Percentiles rank a stretch among this genome's conserved stretches.
Conservation (phyloP, 2,329 filamentous ascomycete genomes). For the Huntiella savannae region DNA sequence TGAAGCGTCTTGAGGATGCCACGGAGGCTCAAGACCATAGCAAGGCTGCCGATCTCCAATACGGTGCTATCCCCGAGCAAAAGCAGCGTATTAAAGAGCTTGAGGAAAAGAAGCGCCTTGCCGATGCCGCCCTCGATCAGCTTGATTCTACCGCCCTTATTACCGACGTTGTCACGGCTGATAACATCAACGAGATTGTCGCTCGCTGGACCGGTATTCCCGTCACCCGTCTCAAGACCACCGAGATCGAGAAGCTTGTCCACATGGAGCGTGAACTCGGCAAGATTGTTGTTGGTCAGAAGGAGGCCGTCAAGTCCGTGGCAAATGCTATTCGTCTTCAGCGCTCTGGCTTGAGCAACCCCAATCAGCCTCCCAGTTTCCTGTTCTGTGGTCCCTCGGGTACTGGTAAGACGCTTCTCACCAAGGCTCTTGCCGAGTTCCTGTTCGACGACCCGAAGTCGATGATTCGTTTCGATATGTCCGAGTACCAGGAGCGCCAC, state of each 20-base stretch:
- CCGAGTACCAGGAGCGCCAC: slow-evolving; percentile 95
- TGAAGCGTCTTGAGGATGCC: slow-evolving; percentile 86
- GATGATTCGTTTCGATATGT: slow-evolving; percentile 99
- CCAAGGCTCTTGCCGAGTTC: slow-evolving; percentile 93
- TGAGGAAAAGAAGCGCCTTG: slow-evolving; percentile 60
- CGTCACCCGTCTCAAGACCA: slow-evolving; percentile 79
- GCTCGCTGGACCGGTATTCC: slow-evolving; percentile 96
- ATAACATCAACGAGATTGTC: slow-evolving; percentile 98
- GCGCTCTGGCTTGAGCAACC: slow-evolving; percentile 82
- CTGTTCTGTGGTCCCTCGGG: slow-evolving; percentile 96
- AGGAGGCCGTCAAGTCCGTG: slow-evolving; percentile 71
- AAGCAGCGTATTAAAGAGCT: slow-evolving; percentile 61
- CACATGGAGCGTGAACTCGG: slow-evolving; percentile 81
- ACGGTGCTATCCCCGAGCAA: slow-evolving; percentile 92
- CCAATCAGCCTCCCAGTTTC: slow-evolving; percentile 94
- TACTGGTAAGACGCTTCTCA: slow-evolving; percentile 93
- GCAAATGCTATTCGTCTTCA: slow-evolving; percentile 93
- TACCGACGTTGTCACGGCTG: slow-evolving; percentile 83
- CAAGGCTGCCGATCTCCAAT: slow-evolving; percentile 83
- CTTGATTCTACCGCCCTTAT: slow-evolving; percentile 51
- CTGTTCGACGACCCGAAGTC: slow-evolving; percentile 91
- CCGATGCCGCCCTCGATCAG: slow-evolving; percentile 50
- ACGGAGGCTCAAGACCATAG: slow-evolving; percentile 67
- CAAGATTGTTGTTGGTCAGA: slow-evolving; percentile 80
- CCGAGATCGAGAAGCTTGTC: slow-evolving; percentile 95